Percentiles rank a stretch among this genome's conserved stretches.
phyloP scores from a whole-genome alignment of 768 basidiomycete genomes.

The Kwoniella pini region DNA sequence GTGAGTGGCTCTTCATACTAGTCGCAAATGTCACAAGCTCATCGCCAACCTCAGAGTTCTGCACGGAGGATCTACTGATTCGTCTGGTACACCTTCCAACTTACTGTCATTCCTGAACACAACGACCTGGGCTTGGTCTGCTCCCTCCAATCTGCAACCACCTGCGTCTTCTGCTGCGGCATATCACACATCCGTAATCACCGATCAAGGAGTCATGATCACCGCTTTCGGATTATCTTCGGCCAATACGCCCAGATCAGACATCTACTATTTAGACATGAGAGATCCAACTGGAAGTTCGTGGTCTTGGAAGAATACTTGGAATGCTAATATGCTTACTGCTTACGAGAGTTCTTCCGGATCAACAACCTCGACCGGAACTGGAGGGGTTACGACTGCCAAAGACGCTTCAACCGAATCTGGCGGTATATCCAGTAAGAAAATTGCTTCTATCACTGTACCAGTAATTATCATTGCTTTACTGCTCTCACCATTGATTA shows the following conservation, averaged over 20 bases:
- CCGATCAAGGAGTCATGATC: conserved; percentile 52
- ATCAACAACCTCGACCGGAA: conserved; percentile 3
- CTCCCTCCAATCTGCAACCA: conserved; percentile 51
- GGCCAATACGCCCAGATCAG: conserved; percentile 28
- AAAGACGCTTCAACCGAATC: neutral
- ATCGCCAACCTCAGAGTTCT: no score
- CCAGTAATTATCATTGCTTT: conserved; percentile 38
- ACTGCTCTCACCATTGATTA: conserved; percentile 34
- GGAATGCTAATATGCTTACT: conserved; percentile 45
- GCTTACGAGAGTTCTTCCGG: conserved; percentile 18
- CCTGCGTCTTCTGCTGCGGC: conserved; percentile 42
- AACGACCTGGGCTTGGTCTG: conserved; percentile 48
- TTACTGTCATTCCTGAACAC: conserved; percentile 50
- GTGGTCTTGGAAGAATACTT: conserved; percentile 52
- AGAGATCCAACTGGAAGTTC: conserved; percentile 33
- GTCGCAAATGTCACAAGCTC: no score
- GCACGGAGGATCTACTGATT: conserved; percentile 45
- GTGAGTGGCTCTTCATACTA: conserved; percentile 17
- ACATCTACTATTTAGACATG: conserved; percentile 52
- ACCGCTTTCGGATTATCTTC: conserved; percentile 49
- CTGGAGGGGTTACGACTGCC: neutral
- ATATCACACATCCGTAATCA: conserved; percentile 52
- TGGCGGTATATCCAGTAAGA: conserved; percentile 18
- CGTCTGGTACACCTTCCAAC: conserved; percentile 33
- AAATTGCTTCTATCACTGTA: conserved; percentile 33